Evolutionary conservation across 352 stramenopile species (phyloP), one percentile per base, ranked within the genome.

Genomic region (Globisporangium mamillatum): DNA sequence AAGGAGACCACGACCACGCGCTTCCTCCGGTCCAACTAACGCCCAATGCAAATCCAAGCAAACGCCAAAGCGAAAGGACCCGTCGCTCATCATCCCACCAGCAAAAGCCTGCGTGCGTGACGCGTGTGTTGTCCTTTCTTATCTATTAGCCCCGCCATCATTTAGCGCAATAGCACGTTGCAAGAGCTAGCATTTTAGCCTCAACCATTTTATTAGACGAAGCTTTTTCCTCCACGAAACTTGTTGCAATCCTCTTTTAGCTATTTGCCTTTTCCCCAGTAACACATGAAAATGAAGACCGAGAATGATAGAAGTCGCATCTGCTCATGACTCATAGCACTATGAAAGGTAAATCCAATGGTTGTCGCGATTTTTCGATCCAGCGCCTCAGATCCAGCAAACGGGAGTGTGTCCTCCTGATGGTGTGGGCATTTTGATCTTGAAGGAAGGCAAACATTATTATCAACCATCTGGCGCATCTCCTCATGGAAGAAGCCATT

Each of bases 1-100:
- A 75, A 62, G 36, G 60, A 65, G 20, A 66, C 65, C 18, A 67
- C 32, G 27, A 65, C 55, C 34, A 68, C 67, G 62, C 67, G 61
- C 29, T 63, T 67, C n/a, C 53, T 72, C 10, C 67, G 61, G 29
- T 41, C 32, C 38, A 54, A 68, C 54, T 68, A 50, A 58, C 7
- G 10, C 22, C n/a, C 22, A 36, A 18, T 38, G 53, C 24, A 58
- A 20, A 41, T 2, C 41, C 53, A 59, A 29, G 22, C 54, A 60
- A 22, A 60, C 41, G 44, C 18, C 16, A 52, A 52, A n/a, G 44
- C 44, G 44, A 22, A 52, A 52, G 16, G 18, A 52, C 18, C 16
- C 16, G n/a, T 50, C 41, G 4, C 41, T 7, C 41, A 16, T 18
- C 16, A 50, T 50, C 41, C 41, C 16, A n/a, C 5, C 41, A 22